A percentile compares a stretch with the other conserved stretches of the same genome.
These are phyloP conservation scores for Saccharomyces hybrid DNA, from an alignment of 1,139 yeast species.

Conservation along the genomic window DNA sequence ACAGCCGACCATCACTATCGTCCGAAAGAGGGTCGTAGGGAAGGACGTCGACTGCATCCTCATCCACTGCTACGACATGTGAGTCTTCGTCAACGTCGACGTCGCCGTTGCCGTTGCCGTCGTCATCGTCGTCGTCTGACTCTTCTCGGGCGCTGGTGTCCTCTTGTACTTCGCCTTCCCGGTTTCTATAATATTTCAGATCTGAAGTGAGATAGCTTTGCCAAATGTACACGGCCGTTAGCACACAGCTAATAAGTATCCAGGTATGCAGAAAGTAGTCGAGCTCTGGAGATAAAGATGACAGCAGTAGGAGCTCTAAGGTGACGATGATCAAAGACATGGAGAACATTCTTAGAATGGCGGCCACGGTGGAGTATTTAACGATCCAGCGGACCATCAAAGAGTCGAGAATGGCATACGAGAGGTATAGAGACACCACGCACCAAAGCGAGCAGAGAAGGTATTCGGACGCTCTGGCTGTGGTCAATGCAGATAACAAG, in stretches of 20 bases:
- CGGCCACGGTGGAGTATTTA: conserved; percentile 80
- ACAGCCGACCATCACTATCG: background rate
- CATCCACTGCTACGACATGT: background rate
- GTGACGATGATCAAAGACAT: conserved; percentile 69
- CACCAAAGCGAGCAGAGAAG: conserved; percentile 74
- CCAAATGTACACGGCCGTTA: conserved; percentile 74
- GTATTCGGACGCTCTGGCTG: conserved; percentile 62
- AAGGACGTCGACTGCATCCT: background rate
- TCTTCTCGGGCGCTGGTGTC: background rate
- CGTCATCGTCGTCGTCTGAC: conserved; percentile 1
- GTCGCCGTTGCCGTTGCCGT: background rate
- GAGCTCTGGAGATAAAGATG: conserved; percentile 47
- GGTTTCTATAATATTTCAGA: conserved; percentile 46
- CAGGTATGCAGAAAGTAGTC: conserved; percentile 77
- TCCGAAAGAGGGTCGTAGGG: background rate
- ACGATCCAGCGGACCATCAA: conserved; percentile 91
- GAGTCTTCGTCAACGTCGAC: background rate
- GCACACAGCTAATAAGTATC: conserved; percentile 78
- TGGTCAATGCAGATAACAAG: conserved; percentile 35
- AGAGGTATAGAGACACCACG: conserved; percentile 73
- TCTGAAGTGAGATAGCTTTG: conserved; percentile 89
- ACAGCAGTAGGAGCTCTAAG: conserved; percentile 57
- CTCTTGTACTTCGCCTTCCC: conserved; percentile 8
- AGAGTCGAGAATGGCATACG: conserved; percentile 81
- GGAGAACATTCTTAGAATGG: conserved; percentile 75